Evolutionary conservation across 352 stramenopile species (phyloP).

Genomic region (Phytophthora hybrid): DNA sequence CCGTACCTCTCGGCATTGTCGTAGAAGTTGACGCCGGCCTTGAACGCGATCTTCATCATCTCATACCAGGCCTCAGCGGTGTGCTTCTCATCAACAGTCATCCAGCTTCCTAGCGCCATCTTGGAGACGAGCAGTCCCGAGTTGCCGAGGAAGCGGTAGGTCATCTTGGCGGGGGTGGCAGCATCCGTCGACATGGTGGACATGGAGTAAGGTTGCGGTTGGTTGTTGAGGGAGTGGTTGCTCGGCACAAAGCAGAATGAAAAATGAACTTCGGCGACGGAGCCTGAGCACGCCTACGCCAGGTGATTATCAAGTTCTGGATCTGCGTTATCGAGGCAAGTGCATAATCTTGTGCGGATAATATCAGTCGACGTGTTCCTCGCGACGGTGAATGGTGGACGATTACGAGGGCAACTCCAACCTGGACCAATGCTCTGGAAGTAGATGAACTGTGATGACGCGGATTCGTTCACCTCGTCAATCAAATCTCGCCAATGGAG

Average conservation of each 20-base stretch:
- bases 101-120: conserved; percentile 27
- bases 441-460: background rate
- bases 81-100: conserved; percentile 21
- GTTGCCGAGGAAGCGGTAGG: conserved; percentile 28
- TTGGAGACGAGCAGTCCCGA: conserved; percentile 30
- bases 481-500: background rate
- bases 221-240: background rate
- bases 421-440: background rate
- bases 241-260: background rate
- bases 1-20: conserved; percentile 28
- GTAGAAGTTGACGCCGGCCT: conserved; percentile 31
- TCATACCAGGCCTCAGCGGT: conserved; percentile 25
- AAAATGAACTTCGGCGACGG: too few relatives aligned
- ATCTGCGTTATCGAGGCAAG: background rate
- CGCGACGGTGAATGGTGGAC: too few relatives aligned
- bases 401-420: background rate
- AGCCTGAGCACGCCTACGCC: too few relatives aligned
- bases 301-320: too few relatives aligned
- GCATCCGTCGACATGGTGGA: background rate
- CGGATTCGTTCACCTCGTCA: background rate
- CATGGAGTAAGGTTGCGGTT: background rate
- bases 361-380: background rate
- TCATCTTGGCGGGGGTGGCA: conserved; percentile 10
- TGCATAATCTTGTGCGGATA: background rate
- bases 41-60: conserved; percentile 30